Base-by-base conservation (phyloP, 495 filamentous ascomycete species). In the Glutinoglossum americanum region DNA sequence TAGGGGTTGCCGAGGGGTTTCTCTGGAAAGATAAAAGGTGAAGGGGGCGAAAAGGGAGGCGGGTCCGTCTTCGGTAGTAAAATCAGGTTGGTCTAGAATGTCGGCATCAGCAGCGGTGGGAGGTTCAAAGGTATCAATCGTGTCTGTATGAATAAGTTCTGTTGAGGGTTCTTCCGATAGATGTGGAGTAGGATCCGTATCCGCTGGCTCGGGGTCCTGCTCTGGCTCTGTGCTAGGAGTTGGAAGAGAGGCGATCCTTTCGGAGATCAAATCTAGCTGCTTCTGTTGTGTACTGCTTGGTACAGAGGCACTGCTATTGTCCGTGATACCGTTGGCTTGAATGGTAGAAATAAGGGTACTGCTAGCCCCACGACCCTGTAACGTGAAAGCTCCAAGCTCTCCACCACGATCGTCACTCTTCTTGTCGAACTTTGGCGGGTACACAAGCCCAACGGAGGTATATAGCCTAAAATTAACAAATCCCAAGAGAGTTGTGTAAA, bases 391-490 rank as follows among this genome's bases (percentile, higher is more conserved):
- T n/a, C 81, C 82, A 27, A 98, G 75, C 69, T 95, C 92, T 27
- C 84, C 92, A 58, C 86, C 89, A 61, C 81, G 77, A 66, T 94
- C 85, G 64, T 96, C 90, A 66, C 83, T 89, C 47, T 76, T 74
- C 61, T 80, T 76, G 67, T 95, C 85, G 61, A 98, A 95, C 71
- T 86, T 93, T 21, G 92, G 92, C 9, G 92, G 92, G 63, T 98
- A 98, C 54, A 94, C 82, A 45, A 97, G 67, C 3, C 93, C 93
- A 60, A 93, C 74, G 0, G 85, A 80, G 0, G 89, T 94, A 69
- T 94, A 98, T 26, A 98, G 75, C 55, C 87, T 72, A 74, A 84
- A 98, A 73, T 97, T 94, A 66, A 97, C 84, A 62, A 97, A 98
- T 51, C 93, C 85, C 10, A 98, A 73, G 13, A 98, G 74, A 1